Conservation (phyloP, 768 basidiomycete species). For the Filobasidium floriforme region DNA sequence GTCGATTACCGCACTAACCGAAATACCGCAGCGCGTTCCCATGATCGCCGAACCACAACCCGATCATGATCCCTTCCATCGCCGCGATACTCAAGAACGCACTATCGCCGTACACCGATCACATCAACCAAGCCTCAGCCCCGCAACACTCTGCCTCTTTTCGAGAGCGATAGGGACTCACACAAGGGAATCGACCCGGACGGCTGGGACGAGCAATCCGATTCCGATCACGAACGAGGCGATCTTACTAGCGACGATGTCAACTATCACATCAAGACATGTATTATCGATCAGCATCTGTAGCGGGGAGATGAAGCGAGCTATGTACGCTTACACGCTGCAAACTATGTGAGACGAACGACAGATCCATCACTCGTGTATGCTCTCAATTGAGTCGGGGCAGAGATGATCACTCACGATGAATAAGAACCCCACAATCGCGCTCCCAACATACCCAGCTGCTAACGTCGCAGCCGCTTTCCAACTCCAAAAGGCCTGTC, state of each 20-base stretch:
- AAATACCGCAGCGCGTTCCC: slow-evolving; percentile 62
- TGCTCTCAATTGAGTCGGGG: neutral
- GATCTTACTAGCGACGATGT: slow-evolving; percentile 83
- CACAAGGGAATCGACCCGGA: slow-evolving; percentile 84
- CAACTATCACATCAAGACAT: slow-evolving; percentile 36
- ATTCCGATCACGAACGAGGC: slow-evolving; percentile 83
- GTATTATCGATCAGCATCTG: neutral
- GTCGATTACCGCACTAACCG: slow-evolving; percentile 75
- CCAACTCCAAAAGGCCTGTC: slow-evolving; percentile 37
- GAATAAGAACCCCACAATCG: slow-evolving; percentile 39
- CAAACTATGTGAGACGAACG: slow-evolving; percentile 24
- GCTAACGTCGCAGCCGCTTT: slow-evolving; percentile 37
- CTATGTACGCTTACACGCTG: slow-evolving; percentile 32
- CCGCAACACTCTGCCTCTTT: too few species aligned
- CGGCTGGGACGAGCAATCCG: slow-evolving; percentile 74
- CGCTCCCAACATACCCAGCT: slow-evolving; percentile 40
- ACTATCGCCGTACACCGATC: slow-evolving; percentile 46
- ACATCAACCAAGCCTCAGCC: too few species aligned
- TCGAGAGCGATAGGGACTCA: too few species aligned
- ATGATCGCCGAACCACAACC: slow-evolving; percentile 93
- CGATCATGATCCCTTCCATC: slow-evolving; percentile 79
- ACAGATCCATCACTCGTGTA: neutral
- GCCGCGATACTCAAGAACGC: slow-evolving; percentile 73
- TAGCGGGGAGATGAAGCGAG: too few species aligned
- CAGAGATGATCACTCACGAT: slow-evolving; percentile 30